Conservation (phyloP, 2,329 filamentous ascomycete species). For the Aspergillus eucalypticola region DNA sequence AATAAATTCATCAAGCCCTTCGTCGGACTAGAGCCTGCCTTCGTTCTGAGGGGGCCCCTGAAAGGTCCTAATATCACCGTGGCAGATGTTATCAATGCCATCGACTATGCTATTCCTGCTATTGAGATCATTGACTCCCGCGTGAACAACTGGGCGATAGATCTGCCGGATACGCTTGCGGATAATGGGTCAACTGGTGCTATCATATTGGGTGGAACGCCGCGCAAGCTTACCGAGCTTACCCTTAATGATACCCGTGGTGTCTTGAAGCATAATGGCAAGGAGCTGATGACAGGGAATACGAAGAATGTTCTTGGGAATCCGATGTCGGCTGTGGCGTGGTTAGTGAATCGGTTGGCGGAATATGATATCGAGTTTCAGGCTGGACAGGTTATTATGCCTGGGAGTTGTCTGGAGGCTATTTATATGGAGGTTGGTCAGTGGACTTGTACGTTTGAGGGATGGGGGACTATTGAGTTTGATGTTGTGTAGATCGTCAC, state of each 20-base stretch:
- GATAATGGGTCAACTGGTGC: slow-evolving; percentile 21
- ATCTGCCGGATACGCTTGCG: slow-evolving; percentile 20
- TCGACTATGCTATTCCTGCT: slow-evolving; percentile 21
- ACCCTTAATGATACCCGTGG: slow-evolving; percentile 17
- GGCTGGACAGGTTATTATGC: slow-evolving; percentile 19
- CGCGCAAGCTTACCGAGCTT: slow-evolving; percentile 16
- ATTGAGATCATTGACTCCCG: slow-evolving; percentile 24
- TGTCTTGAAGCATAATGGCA: slow-evolving; percentile 15
- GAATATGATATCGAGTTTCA: slow-evolving; percentile 20
- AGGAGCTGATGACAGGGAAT: slow-evolving; percentile 21
- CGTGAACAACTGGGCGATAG: slow-evolving; percentile 21
- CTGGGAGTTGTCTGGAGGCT: slow-evolving; percentile 21
- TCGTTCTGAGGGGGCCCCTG: slow-evolving; percentile 15
- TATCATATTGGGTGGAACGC: slow-evolving; percentile 20
- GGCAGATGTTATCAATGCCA: slow-evolving; percentile 20
- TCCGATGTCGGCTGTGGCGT: slow-evolving; percentile 18
- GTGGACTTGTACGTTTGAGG: slow-evolving; percentile 21
- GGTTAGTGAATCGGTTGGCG: slow-evolving; percentile 18
- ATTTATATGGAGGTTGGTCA: slow-evolving; percentile 15
- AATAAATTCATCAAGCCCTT: slow-evolving; percentile 21
- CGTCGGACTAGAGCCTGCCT: slow-evolving; percentile 22
- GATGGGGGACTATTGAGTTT: slow-evolving; percentile 22
- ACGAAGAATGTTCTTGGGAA: slow-evolving; percentile 21
- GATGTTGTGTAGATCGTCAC: slow-evolving; percentile 8
- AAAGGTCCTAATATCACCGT: slow-evolving; percentile 21